These are phyloP conservation scores for Diaporthe citrichinensis DNA, from an alignment of 2,329 filamentous ascomycete species.

Conservation along the genomic window DNA sequence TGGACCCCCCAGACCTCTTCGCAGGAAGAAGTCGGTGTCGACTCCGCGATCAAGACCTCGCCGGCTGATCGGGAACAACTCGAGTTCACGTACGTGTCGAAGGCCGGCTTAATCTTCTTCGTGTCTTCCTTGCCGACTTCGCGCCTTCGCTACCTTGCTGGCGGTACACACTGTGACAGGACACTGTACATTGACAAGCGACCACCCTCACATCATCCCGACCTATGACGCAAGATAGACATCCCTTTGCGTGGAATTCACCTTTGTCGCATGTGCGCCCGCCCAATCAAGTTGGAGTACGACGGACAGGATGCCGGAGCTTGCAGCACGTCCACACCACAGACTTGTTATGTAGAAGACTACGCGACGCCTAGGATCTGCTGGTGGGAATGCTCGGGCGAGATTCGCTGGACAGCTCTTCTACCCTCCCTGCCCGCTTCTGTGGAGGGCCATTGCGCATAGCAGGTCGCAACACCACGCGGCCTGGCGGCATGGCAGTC, in stretches of 20 bases:
- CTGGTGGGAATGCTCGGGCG: background rate
- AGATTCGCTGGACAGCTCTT: constrained; percentile 9
- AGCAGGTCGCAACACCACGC: constrained; percentile 17
- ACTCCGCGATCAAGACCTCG: background rate
- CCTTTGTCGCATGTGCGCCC: constrained; percentile 1
- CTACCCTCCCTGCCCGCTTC: constrained; percentile 7
- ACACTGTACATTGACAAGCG: constrained; percentile 16
- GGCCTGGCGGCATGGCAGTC: constrained; percentile 16
- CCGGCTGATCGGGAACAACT: background rate
- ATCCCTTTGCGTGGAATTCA: constrained; percentile 11
- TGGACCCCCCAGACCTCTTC: background rate
- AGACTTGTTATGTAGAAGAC: background rate
- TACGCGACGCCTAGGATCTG: constrained; percentile 17
- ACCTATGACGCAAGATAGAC: constrained; percentile 41
- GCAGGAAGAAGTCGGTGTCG: background rate
- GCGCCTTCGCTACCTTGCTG: background rate
- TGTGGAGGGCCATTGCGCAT: background rate
- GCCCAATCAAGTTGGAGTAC: constrained; percentile 30
- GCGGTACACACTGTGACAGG: background rate
- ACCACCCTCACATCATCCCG: constrained; percentile 26
- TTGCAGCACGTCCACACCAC: constrained; percentile 11
- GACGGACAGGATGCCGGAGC: constrained; percentile 27
- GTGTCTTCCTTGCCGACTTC: background rate
- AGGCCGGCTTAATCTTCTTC: background rate
- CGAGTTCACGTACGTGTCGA: background rate